Evolutionary conservation across 768 basidiomycete species (phyloP), one percentile per base, ranked within the genome.

Genomic region (Russula virescens): DNA sequence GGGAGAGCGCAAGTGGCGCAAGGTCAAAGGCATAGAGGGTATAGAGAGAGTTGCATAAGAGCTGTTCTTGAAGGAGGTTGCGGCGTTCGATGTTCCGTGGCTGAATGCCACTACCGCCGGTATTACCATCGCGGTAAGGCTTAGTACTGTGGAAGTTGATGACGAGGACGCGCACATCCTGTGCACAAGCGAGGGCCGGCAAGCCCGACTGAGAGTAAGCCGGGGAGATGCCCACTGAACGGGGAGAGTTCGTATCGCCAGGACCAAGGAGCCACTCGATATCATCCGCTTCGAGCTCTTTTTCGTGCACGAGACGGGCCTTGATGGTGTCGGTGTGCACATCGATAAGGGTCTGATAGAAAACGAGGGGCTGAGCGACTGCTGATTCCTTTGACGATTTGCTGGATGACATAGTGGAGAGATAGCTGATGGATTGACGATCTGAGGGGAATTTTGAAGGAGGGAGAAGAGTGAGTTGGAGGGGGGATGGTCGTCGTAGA

Each of bases 1-100:
- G 74, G 0, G 79, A 75, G 70, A 85, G 75, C 0, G 79, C 75
- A 18, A 86, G 69, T 0, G 77, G 77, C 1, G 69, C 81, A 66
- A 85, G 75, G 68, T 84, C 80, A 67, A 88, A 86, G 0, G 80
- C 82, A 50, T 77, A 79, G 48, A 84, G 69, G 16, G 78, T 76
- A 50, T 78, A 78, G 9, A 70, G 71, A 2, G 72, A 55, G 57
- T 79, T 79, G 68, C 78, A 80, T 3, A 86, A 73, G 28, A 86
- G 68, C 7, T 69, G 67, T 2, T 79, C 72, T 62, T 80, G 71
- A 2, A 84, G 72, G 13, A 70, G 35, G 43, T 71, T 25, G 23
- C 71, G 69, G 23, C 68, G 62, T 67, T 62, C 42, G 71, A 66
- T 18, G 60, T 64, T 38, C 60, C 63, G 31, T 42, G 61, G 52